Percentiles rank a stretch among this genome's conserved stretches.
Evolutionary conservation across 305 asterid genomes (phyloP).

Genomic region (Lippia alba): DNA sequence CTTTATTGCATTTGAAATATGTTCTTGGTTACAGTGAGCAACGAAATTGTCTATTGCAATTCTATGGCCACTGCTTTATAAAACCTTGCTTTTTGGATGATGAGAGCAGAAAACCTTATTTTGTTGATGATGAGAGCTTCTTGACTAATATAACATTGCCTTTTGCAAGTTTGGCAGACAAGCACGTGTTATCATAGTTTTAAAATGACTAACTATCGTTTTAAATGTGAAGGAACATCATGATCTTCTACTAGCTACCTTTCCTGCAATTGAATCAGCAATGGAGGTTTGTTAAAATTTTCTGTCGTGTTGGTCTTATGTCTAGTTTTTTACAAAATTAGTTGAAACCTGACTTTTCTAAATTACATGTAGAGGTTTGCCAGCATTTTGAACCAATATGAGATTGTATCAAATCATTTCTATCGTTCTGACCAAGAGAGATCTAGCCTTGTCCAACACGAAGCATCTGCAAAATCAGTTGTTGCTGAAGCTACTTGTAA

Average conservation of each 20-base stretch:
- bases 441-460: slow-evolving; percentile 74
- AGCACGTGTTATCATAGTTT: slow-evolving; percentile 17
- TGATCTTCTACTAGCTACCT: slow-evolving; percentile 80
- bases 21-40: slow-evolving; percentile 25
- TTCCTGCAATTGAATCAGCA: slow-evolving; percentile 87
- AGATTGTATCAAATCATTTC: slow-evolving; percentile 77
- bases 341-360: slow-evolving; percentile 36
- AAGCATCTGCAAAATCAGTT: slow-evolving; percentile 78
- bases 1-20: slow-evolving; percentile 18
- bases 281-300: slow-evolving; percentile 77
- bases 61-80: slow-evolving; percentile 21
- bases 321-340: slow-evolving; percentile 35
- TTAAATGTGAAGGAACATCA: slow-evolving; percentile 83
- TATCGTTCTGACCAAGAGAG: slow-evolving; percentile 86
- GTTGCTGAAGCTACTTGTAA: slow-evolving; percentile 81
- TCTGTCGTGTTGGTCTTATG: slow-evolving; percentile 29
- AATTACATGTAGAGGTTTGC: slow-evolving; percentile 70
- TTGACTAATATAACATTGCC: slow-evolving; percentile 25
- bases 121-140: slow-evolving; percentile 29
- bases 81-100: too few species aligned
- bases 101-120: slow-evolving; percentile 9
- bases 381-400: slow-evolving; percentile 75
- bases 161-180: slow-evolving; percentile 24
- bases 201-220: slow-evolving; percentile 35
- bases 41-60: slow-evolving; percentile 22